phyloP scores from a whole-genome alignment of 2,329 filamentous ascomycete species.

The Paecilomyces formosus region DNA sequence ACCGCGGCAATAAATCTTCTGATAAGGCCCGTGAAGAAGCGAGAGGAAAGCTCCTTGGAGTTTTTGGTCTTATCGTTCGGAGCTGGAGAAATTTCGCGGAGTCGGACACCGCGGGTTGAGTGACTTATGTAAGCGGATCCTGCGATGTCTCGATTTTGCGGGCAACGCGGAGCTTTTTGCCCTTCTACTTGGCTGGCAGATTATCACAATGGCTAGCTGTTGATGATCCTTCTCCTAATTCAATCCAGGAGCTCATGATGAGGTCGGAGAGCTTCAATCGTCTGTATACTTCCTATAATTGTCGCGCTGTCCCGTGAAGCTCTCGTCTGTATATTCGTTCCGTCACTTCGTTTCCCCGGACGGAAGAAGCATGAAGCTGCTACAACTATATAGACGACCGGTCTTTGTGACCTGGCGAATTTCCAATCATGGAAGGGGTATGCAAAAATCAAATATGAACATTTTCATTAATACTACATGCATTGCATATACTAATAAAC shows the following conservation, averaged over 20 bases:
- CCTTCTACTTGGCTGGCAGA: not conserved
- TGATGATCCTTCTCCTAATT: not conserved
- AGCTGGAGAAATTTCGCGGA: slow-evolving; percentile 24
- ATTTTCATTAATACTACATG: not conserved
- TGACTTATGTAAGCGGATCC: slow-evolving; percentile 23
- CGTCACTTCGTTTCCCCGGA: slow-evolving; percentile 2
- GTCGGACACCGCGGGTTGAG: not conserved
- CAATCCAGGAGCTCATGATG: slow-evolving; percentile 12
- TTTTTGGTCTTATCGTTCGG: slow-evolving; percentile 13
- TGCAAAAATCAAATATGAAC: not conserved
- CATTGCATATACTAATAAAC: not conserved
- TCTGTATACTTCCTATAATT: slow-evolving; percentile 3
- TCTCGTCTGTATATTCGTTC: slow-evolving; percentile 5
- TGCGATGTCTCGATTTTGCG: not conserved
- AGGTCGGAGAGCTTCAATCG: slow-evolving; percentile 6
- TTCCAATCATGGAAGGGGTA: slow-evolving; percentile 10
- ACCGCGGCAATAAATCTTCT: not conserved
- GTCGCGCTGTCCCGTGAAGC: slow-evolving; percentile 8
- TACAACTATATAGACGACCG: slow-evolving; percentile 13
- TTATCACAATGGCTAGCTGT: not conserved
- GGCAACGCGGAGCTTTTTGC: not conserved
- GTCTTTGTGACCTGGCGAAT: slow-evolving; percentile 12
- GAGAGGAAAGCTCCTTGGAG: not conserved
- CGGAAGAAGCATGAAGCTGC: slow-evolving; percentile 26
- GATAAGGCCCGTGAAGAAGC: not conserved